These are phyloP conservation scores for Aspergillus puulaauensis DNA, from an alignment of 2,329 filamentous ascomycete genomes.

Conservation along the genomic window DNA sequence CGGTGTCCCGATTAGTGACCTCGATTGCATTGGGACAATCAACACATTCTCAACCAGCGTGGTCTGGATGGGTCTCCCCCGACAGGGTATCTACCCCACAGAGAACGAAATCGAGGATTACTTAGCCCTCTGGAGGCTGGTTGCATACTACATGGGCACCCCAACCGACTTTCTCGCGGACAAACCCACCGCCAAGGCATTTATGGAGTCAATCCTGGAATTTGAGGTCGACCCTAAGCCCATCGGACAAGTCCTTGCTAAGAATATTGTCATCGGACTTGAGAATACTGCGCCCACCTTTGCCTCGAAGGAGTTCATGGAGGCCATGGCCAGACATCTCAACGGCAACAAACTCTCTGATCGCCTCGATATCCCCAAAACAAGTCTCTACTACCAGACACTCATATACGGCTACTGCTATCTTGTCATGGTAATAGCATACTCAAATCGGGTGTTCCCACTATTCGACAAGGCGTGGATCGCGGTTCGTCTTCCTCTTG, in stretches of 20 bases:
- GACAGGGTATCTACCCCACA: conserved; percentile 68
- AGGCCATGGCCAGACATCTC: conserved; percentile 67
- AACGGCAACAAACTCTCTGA: conserved; percentile 66
- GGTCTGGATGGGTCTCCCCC: conserved; percentile 67
- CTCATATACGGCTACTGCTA: conserved; percentile 65
- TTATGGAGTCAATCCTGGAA: conserved; percentile 67
- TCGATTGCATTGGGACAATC: conserved; percentile 73
- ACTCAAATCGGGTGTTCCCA: conserved; percentile 49
- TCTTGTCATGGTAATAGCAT: conserved; percentile 58
- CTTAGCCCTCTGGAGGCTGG: conserved; percentile 72
- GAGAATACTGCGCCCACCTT: conserved; percentile 65
- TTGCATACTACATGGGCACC: conserved; percentile 69
- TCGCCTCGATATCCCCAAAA: conserved; percentile 58
- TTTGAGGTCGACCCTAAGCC: conserved; percentile 66
- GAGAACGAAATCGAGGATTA: conserved; percentile 67
- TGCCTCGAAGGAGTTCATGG: conserved; percentile 65
- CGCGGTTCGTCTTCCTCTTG: conserved; percentile 32
- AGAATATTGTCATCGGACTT: conserved; percentile 73
- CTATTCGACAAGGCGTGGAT: conserved; percentile 55
- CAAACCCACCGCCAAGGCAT: conserved; percentile 54
- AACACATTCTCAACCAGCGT: conserved; percentile 67
- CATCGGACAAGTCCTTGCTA: conserved; percentile 64
- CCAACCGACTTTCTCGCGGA: conserved; percentile 62
- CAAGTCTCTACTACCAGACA: conserved; percentile 57
- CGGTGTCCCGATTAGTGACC: conserved; percentile 71